Evolutionary conservation across 2,329 filamentous ascomycete genomes (phyloP).

Genomic region (Cryphonectria japonica): DNA sequence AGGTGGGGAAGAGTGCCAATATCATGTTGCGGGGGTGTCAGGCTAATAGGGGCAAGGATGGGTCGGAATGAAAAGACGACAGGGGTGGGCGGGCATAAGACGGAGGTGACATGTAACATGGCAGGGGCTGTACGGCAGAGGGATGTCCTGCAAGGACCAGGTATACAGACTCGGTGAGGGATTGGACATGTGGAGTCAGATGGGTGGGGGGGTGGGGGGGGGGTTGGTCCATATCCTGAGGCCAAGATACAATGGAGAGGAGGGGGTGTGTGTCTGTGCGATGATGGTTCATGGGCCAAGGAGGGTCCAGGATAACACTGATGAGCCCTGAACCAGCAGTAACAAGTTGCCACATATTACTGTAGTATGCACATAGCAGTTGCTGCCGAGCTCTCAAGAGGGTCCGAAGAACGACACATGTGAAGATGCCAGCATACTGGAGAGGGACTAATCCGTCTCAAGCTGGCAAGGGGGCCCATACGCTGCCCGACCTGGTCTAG

Average conservation of each 20-base stretch:
- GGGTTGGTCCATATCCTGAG: not conserved
- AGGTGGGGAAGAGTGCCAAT: slow-evolving; percentile 9
- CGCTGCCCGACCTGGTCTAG: not conserved
- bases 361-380: not conserved
- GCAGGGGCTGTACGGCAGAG: not conserved
- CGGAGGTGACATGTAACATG: slow-evolving; percentile 8
- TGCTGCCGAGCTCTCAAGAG: slow-evolving; percentile 1
- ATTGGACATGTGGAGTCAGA: not conserved
- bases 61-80: not conserved
- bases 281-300: not conserved
- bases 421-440: not conserved
- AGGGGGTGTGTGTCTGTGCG: not conserved
- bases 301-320: not conserved
- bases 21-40: slow-evolving; percentile 13
- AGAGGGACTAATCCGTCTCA: not conserved
- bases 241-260: not conserved
- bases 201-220: not conserved
- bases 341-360: not conserved
- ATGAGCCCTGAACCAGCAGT: not conserved
- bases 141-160: not conserved
- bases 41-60: slow-evolving; percentile 7
- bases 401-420: not conserved
- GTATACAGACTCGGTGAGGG: not conserved
- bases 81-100: slow-evolving; percentile 13
- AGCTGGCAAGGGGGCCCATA: not conserved